A percentile compares a stretch with the other conserved stretches of the same genome.
These are phyloP conservation scores for Glycyrrhiza uralensis DNA, from an alignment of 306 rosid genomes.

Conservation along the genomic window DNA sequence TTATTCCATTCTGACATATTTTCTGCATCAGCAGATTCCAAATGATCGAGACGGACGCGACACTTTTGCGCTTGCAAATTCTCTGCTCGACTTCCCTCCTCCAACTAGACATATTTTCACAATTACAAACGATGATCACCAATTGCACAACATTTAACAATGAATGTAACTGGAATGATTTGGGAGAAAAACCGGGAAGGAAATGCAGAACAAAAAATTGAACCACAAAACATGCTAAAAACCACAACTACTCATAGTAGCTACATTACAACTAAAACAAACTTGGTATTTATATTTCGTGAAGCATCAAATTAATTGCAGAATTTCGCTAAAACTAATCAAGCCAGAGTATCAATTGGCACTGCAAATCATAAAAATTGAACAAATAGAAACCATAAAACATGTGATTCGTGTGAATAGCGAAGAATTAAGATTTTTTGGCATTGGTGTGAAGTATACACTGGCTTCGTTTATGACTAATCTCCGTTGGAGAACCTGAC, in stretches of 20 bases:
- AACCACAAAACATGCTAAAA: background rate
- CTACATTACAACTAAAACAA: background rate
- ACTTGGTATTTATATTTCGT: background rate
- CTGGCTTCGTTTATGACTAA: too few relatives aligned
- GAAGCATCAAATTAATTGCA: background rate
- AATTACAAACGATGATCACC: conserved; percentile 9
- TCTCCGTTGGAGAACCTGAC: too few relatives aligned
- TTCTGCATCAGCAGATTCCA: conserved; percentile 77
- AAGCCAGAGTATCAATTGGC: background rate
- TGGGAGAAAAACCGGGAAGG: background rate
- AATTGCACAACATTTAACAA: background rate
- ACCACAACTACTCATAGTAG: background rate
- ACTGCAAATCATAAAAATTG: background rate
- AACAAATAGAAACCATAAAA: background rate
- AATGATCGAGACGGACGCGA: conserved; percentile 70
- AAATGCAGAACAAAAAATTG: background rate
- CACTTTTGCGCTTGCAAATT: conserved; percentile 86
- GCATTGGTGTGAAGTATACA: too few relatives aligned
- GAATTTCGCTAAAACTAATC: background rate
- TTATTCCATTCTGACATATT: conserved; percentile 70
- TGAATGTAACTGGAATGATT: background rate
- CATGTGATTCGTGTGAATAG: background rate
- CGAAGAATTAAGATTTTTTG: background rate
- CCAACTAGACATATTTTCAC: conserved; percentile 56
- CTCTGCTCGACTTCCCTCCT: conserved; percentile 76